Percentiles rank a stretch among this genome's conserved stretches.
phyloP scores from a whole-genome alignment of 2,329 filamentous ascomycete genomes.

The Pestalotiopsis sp. region DNA sequence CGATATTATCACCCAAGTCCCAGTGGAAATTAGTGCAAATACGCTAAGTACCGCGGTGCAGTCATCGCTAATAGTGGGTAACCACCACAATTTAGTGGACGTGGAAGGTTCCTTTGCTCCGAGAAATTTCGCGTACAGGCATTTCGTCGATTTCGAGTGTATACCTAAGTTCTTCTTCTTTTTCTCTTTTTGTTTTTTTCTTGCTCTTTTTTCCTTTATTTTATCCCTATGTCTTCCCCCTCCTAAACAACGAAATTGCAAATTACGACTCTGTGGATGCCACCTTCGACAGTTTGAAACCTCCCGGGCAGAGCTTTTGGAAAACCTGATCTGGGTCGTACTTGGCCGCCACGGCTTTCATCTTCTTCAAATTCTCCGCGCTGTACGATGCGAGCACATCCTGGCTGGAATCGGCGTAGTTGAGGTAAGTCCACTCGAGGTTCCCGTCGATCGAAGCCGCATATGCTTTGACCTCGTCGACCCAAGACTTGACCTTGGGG shows the following conservation, averaged over 20 bases:
- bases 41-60: no score
- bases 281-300: constrained; percentile 20
- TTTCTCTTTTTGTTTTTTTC: no score
- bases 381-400: constrained; percentile 29
- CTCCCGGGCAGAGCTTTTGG: constrained; percentile 23
- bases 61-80: no score
- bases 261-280: not conserved
- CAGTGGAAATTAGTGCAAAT: no score
- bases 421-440: constrained; percentile 24
- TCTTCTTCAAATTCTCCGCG: constrained; percentile 24
- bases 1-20: no score
- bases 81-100: no score
- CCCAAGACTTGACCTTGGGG: constrained; percentile 19
- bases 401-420: constrained; percentile 30
- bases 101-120: no score
- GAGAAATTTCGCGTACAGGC: no score
- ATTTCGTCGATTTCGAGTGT: no score
- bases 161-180: no score
- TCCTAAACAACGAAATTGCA: not conserved
- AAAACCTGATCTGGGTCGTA: constrained; percentile 29
- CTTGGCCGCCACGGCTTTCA: constrained; percentile 34
- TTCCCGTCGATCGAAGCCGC: constrained; percentile 17
- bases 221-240: not conserved
- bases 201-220: no score
- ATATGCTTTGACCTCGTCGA: constrained; percentile 19